Evolutionary conservation across 805 yeast genomes (phyloP).

Genomic region (Candida ficus): DNA sequence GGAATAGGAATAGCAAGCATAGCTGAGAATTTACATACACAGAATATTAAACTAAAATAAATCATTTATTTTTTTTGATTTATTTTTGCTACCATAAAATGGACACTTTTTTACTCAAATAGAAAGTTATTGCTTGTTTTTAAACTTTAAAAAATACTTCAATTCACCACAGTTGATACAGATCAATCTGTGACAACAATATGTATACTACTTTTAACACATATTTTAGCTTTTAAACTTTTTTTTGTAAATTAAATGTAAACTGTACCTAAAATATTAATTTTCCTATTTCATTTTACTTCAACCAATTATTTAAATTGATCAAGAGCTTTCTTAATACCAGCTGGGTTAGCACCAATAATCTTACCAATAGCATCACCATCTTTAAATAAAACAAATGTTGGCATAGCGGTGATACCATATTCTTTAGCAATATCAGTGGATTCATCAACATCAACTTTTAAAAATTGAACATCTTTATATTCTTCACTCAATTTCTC

Average conservation of each 20-base stretch:
- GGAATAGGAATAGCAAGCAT: too few relatives aligned
- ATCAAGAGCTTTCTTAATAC: constrained; percentile 29
- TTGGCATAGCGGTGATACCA: constrained; percentile 73
- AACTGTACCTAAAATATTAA: too few relatives aligned
- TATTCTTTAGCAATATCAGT: constrained; percentile 55
- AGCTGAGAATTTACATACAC: neutral
- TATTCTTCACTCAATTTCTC: constrained; percentile 35
- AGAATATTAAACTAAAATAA: too few relatives aligned
- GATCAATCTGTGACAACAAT: too few relatives aligned
- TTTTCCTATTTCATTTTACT: too few relatives aligned
- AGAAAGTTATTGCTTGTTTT: neutral
- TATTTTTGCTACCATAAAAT: too few relatives aligned
- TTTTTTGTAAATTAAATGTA: too few relatives aligned
- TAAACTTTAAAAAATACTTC: neutral
- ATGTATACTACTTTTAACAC: neutral
- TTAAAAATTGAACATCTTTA: constrained; percentile 52
- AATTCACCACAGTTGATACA: neutral
- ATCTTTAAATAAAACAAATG: constrained; percentile 56
- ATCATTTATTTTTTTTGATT: too few relatives aligned
- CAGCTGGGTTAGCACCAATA: constrained; percentile 54
- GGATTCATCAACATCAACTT: constrained; percentile 66
- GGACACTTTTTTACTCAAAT: neutral
- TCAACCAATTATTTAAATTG: constrained; percentile 22
- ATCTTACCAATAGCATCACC: constrained; percentile 53
- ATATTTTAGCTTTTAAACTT: neutral